Evolutionary conservation across 208 protist genomes (phyloP).

Genomic region (Acanthamoeba lenticulata): DNA sequence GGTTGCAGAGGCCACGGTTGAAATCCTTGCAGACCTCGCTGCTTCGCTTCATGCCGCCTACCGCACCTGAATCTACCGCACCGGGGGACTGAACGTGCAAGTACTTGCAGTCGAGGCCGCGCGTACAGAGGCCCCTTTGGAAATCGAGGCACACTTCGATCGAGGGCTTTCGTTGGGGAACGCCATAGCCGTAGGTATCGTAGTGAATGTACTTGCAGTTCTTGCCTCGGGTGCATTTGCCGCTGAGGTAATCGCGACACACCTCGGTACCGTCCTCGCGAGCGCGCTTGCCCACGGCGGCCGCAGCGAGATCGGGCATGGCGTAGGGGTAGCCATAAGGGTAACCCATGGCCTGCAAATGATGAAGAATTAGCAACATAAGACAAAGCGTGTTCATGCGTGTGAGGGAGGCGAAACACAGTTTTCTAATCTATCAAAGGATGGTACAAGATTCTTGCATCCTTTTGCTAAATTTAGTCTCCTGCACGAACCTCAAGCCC

Average conservation of each 20-base stretch:
- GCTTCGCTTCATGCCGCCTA: background rate
- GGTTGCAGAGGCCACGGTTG: background rate
- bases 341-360: background rate
- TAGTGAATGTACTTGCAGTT: constrained; percentile 29
- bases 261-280: background rate
- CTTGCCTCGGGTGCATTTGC: background rate
- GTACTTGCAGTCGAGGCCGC: constrained; percentile 15
- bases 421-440: background rate
- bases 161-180: background rate
- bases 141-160: constrained; percentile 30
- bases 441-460: background rate
- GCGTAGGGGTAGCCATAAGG: background rate
- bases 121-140: background rate
- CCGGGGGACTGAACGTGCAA: background rate
- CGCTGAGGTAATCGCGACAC: constrained; percentile 10
- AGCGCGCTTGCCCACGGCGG: background rate
- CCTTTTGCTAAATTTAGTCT: too few relatives aligned
- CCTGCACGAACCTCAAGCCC: too few relatives aligned
- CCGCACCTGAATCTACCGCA: background rate
- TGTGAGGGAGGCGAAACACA: too few relatives aligned
- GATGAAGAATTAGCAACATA: background rate
- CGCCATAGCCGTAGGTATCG: background rate
- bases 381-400: background rate
- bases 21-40: constrained; percentile 27
- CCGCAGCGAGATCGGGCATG: background rate